Conservation (phyloP, 192 early-diverging fungal genomes). For the Backusella circina region DNA sequence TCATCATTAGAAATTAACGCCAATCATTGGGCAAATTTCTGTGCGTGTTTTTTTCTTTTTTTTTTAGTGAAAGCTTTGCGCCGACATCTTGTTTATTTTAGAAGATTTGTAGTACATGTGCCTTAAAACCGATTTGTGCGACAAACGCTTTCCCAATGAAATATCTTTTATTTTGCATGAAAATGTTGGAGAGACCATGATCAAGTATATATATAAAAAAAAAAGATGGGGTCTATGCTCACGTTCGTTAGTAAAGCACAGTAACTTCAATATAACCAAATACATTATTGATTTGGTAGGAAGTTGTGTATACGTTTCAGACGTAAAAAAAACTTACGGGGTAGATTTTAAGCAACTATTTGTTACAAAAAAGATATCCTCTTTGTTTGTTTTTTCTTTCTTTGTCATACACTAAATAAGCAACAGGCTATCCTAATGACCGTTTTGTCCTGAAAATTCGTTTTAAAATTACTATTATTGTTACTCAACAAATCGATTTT, state of each 20-base stretch:
- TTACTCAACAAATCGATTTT: not conserved
- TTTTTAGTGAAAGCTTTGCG: not conserved
- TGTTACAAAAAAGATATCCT: not conserved
- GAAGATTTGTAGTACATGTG: not conserved
- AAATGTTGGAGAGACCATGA: not conserved
- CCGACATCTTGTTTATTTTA: not conserved
- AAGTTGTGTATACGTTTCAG: not conserved
- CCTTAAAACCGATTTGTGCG: not conserved
- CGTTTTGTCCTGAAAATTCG: not conserved
- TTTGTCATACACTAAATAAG: not conserved
- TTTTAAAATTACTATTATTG: not conserved
- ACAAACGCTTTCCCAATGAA: not conserved
- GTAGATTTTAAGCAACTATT: not conserved
- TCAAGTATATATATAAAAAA: not conserved
- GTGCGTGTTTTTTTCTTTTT: not conserved
- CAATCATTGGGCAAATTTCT: not conserved
- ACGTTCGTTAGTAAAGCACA: not conserved
- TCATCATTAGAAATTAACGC: not conserved
- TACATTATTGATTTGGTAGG: not conserved
- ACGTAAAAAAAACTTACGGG: not conserved
- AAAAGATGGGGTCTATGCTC: not conserved
- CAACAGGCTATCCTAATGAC: not conserved
- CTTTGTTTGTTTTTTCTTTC: not conserved
- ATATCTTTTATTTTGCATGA: slow-evolving; percentile 3
- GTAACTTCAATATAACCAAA: not conserved